phyloP scores from a whole-genome alignment of 2,329 filamentous ascomycete species.

The Colletotrichum tanaceti region DNA sequence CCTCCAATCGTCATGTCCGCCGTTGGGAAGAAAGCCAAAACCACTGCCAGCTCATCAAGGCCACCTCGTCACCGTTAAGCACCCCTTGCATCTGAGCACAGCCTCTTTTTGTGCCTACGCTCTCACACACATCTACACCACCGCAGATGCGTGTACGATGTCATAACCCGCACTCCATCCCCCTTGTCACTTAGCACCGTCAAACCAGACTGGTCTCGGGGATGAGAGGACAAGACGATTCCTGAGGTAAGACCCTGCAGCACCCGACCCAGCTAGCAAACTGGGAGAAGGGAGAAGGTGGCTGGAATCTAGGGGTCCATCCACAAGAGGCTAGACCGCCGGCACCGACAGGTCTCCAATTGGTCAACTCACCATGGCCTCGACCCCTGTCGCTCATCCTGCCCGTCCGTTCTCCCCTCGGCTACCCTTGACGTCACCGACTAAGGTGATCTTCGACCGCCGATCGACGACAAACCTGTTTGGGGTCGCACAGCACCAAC shows the following conservation, averaged over 20 bases:
- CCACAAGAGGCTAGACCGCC: slow-evolving; percentile 17
- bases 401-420: background rate
- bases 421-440: slow-evolving; percentile 33
- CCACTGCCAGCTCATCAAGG: background rate
- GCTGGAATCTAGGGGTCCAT: slow-evolving; percentile 39
- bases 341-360: slow-evolving; percentile 14
- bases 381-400: slow-evolving; percentile 2
- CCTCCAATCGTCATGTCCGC: background rate
- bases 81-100: slow-evolving; percentile 27
- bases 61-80: slow-evolving; percentile 6
- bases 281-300: no score
- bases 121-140: background rate
- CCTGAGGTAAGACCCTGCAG: slow-evolving; percentile 34
- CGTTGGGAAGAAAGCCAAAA: background rate
- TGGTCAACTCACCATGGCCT: background rate
- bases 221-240: slow-evolving; percentile 13
- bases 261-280: background rate
- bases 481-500: slow-evolving; percentile 27
- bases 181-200: slow-evolving; percentile 9
- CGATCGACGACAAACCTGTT: slow-evolving; percentile 38
- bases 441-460: slow-evolving; percentile 26
- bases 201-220: slow-evolving; percentile 2
- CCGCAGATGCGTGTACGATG: slow-evolving; percentile 17
- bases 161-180: slow-evolving; percentile 6
- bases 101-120: slow-evolving; percentile 5